Evolutionary conservation across 768 basidiomycete genomes (phyloP).

Genomic region (Mycena albidolilacea): DNA sequence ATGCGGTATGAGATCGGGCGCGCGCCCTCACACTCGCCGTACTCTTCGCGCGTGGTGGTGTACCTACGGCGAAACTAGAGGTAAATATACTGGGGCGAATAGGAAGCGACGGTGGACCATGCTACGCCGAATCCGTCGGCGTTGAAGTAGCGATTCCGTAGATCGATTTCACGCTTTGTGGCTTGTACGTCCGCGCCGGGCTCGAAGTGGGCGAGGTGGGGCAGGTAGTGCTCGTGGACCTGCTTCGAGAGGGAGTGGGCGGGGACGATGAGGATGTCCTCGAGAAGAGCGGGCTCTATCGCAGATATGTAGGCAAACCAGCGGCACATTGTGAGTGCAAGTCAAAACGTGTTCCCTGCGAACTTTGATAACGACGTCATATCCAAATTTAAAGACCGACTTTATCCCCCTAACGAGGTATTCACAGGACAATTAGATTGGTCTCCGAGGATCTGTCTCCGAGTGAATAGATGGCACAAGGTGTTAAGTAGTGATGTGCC

Average conservation of each 20-base stretch:
- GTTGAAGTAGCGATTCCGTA: constrained; percentile 14
- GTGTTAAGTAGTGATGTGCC: no score
- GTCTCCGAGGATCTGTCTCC: no score
- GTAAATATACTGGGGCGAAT: background rate
- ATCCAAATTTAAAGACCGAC: no score
- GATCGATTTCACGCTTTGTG: constrained; percentile 6
- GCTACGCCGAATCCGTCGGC: constrained; percentile 15
- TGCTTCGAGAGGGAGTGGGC: constrained; percentile 19
- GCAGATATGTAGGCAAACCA: constrained; percentile 20
- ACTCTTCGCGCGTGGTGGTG: constrained; percentile 22
- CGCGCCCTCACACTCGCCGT: constrained; percentile 17
- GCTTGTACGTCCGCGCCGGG: background rate
- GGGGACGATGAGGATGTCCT: constrained; percentile 16
- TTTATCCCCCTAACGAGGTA: no score
- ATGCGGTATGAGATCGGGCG: constrained; percentile 10
- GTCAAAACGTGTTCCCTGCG: no score
- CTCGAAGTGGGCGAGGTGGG: constrained; percentile 11
- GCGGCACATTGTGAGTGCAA: constrained; percentile 11
- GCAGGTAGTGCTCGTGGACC: constrained; percentile 18
- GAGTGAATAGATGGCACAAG: no score
- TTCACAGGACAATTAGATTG: no score
- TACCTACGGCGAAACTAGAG: background rate
- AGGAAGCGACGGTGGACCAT: background rate
- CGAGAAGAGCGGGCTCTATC: constrained; percentile 13
- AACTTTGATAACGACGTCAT: no score